Base-by-base conservation (phyloP, 768 basidiomycete genomes). In the Naematelia encephala region DNA sequence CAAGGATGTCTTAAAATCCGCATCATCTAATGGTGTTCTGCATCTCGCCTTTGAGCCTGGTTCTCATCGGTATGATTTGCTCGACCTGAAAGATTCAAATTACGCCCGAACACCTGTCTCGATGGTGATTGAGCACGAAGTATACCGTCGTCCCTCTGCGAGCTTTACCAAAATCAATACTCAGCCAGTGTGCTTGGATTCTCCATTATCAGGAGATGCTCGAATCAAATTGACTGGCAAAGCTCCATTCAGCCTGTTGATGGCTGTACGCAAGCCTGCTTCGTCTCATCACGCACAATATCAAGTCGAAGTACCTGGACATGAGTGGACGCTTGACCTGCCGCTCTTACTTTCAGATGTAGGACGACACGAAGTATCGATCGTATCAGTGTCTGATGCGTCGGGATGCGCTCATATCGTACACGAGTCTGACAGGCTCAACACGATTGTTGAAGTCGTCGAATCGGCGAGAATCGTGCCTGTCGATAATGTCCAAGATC, bases 401-500 rank as follows among this genome's bases (percentile, higher is more conserved):
- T 89, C 87, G 3, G 84, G 82, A 28, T 98, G 96, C 77, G 86
- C 86, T 4, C 63, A 61, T 51, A 87, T 90, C 56, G 83, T 85
- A 13, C 80, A 82, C 30, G 80, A 87, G 13, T 84, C 89, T 60
- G 84, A 75, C 48, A 54, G 48, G 30, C 48, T 73, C 26, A 59
- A 57, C 23, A 61, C 64, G n/a, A 57, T 57, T 19, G 83, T 92
- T 12, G 91, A 97, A 66, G 91, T 98, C n/a, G 90, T 91, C 2
- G 96, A 99, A 77, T 90, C 90, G 0, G 96, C 96, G 8, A 85
- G 90, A 12, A 91, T 99, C 55, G 82, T 91, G 47, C 87, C 94
- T 4, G 84, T 91, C 65, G 87, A 88, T 67, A 80, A 86, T 57
- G 82, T 85, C 57, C 82, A 82, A 65, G 87, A 98, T 70, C 86